These are phyloP conservation scores for Paracorniculantispora psalliotae DNA, from an alignment of 2,329 filamentous ascomycete genomes.

Conservation along the genomic window DNA sequence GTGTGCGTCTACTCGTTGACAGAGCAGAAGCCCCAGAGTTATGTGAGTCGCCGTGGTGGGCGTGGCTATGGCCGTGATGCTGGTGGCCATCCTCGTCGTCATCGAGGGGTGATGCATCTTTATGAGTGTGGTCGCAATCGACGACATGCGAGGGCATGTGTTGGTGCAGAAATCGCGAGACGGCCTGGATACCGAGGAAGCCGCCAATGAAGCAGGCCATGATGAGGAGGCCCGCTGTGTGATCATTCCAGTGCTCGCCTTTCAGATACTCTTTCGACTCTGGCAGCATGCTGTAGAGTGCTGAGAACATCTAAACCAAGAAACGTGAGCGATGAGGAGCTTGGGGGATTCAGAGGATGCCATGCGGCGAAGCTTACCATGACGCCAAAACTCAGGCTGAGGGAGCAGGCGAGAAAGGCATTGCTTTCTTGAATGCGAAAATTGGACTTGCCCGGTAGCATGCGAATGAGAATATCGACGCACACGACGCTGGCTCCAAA, in stretches of 20 bases:
- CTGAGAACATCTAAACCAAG: constrained; percentile 70
- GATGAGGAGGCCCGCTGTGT: constrained; percentile 62
- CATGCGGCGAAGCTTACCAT: constrained; percentile 62
- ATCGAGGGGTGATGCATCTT: constrained; percentile 41
- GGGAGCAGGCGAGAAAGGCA: constrained; percentile 76
- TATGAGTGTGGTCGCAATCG: constrained; percentile 72
- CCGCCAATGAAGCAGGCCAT: constrained; percentile 66
- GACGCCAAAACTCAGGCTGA: constrained; percentile 91
- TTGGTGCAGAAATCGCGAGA: constrained; percentile 68
- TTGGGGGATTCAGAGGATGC: neutral
- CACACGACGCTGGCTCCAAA: constrained; percentile 81
- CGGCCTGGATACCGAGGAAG: constrained; percentile 68
- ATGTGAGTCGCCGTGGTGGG: neutral
- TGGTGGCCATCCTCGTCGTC: constrained; percentile 15
- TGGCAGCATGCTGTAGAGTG: constrained; percentile 88
- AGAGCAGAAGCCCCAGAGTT: neutral
- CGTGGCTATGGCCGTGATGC: neutral
- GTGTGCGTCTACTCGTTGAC: constrained; percentile 23
- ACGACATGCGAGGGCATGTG: constrained; percentile 75
- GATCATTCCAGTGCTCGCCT: constrained; percentile 61
- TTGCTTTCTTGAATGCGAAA: constrained; percentile 90
- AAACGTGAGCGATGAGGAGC: neutral
- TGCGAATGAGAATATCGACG: constrained; percentile 71
- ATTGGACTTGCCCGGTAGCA: constrained; percentile 65
- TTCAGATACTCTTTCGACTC: constrained; percentile 75